Evolutionary conservation across 1,139 yeast genomes (phyloP).

Genomic region (Yamadazyma songkhlaensis): DNA sequence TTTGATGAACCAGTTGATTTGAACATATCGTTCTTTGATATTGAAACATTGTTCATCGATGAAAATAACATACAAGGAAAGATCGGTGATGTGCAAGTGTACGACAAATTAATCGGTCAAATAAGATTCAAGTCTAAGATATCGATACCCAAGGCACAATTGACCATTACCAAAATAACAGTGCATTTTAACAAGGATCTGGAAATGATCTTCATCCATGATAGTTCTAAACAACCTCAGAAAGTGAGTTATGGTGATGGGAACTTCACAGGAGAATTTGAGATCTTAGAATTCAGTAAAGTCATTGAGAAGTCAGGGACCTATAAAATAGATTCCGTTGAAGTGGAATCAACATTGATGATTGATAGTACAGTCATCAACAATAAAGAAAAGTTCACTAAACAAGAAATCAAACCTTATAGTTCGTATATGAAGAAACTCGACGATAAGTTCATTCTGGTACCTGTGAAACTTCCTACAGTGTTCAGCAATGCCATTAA

Average conservation of each 20-base stretch:
- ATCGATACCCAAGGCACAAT: background rate
- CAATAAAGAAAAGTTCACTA: background rate
- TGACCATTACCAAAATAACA: constrained; percentile 4
- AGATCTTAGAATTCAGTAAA: constrained; percentile 23
- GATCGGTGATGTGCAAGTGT: constrained; percentile 7
- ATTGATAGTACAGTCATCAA: constrained; percentile 1
- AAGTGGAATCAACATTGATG: constrained; percentile 11
- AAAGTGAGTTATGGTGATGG: constrained; percentile 1
- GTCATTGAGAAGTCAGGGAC: constrained; percentile 22
- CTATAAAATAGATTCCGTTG: constrained; percentile 18
- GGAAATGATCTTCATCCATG: constrained; percentile 2
- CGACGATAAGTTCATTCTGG: constrained; percentile 5
- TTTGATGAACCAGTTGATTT: constrained; percentile 1
- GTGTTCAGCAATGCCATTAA: constrained; percentile 10
- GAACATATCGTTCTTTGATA: constrained; percentile 7
- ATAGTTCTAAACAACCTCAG: background rate
- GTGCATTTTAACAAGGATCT: constrained; percentile 5
- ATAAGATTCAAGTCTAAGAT: constrained; percentile 7
- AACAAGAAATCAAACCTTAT: constrained; percentile 1
- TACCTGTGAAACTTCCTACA: constrained; percentile 8
- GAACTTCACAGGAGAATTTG: constrained; percentile 2
- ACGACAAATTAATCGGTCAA: constrained; percentile 12
- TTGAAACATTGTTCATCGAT: constrained; percentile 9
- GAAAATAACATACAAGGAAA: constrained; percentile 9
- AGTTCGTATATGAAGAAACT: constrained; percentile 8